Evolutionary conservation across 2,329 filamentous ascomycete species (phyloP).

Genomic region (Xylaria sp.): DNA sequence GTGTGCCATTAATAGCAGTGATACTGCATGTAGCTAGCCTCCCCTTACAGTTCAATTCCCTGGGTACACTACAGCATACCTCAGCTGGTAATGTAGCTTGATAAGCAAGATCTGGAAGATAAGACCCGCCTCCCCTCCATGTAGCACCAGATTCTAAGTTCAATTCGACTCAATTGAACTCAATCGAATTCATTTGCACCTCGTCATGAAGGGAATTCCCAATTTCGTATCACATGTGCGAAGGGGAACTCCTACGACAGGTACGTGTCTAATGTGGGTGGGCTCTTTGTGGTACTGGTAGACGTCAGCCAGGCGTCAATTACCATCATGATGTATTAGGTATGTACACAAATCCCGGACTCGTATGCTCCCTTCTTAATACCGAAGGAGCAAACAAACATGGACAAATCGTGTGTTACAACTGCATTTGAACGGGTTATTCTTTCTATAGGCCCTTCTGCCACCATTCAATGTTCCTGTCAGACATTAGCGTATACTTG

Average conservation of each 20-base stretch:
- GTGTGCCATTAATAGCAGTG: conserved; percentile 36
- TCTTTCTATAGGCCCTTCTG: not conserved
- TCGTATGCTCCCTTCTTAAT: not conserved
- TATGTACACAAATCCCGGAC: not conserved
- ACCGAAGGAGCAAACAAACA: not conserved
- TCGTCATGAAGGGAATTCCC: not conserved
- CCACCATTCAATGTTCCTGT: not conserved
- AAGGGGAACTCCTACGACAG: not conserved
- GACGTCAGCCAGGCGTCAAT: conserved; percentile 7
- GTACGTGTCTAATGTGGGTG: not conserved
- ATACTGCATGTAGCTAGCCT: not conserved
- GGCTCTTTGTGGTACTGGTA: not conserved
- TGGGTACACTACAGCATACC: not conserved
- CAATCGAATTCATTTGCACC: not conserved
- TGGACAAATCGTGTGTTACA: not conserved
- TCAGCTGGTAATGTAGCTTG: not conserved
- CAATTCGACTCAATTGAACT: conserved; percentile 1
- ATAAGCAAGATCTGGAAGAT: not conserved
- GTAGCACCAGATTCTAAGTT: not conserved
- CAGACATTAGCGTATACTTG: not conserved
- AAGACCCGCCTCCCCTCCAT: not conserved
- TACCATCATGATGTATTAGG: too few relatives aligned
- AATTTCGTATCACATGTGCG: not conserved
- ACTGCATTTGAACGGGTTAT: not conserved
- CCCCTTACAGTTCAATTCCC: conserved; percentile 4